A percentile compares a stretch with the other conserved stretches of the same genome.
These are phyloP conservation scores for Saksenaea vasiformis DNA, from an alignment of 371 early-diverging fungal genomes.

Conservation along the genomic window DNA sequence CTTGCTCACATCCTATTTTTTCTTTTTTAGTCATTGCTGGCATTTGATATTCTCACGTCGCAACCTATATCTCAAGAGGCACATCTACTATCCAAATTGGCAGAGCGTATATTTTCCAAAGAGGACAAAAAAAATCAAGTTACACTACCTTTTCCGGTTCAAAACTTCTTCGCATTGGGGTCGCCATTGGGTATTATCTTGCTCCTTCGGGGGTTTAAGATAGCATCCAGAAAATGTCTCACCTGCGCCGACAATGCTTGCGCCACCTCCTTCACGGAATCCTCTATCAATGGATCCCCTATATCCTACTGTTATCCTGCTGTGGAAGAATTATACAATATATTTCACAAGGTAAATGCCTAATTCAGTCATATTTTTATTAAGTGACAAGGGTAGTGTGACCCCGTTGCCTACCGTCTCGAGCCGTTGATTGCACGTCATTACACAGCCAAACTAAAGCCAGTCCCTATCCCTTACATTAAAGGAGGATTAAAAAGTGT, in stretches of 20 bases:
- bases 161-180: constrained; percentile 73
- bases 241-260: background rate
- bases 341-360: constrained; percentile 69
- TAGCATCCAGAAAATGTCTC: constrained; percentile 47
- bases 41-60: constrained; percentile 76
- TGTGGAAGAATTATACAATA: constrained; percentile 76
- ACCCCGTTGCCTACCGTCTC: constrained; percentile 58
- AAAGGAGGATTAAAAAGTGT: constrained; percentile 72
- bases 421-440: constrained; percentile 57
- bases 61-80: constrained; percentile 41
- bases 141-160: constrained; percentile 43
- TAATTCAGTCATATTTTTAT: too few species aligned
- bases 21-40: constrained; percentile 52
- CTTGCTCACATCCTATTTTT: too few species aligned
- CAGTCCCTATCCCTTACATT: constrained; percentile 65
- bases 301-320: constrained; percentile 56
- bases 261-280: constrained; percentile 7
- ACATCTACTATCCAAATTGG: background rate
- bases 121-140: constrained; percentile 14
- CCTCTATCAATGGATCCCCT: constrained; percentile 19
- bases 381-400: too few species aligned
- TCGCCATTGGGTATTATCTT: constrained; percentile 81
- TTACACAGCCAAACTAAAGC: constrained; percentile 45
- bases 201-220: constrained; percentile 68
- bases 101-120: background rate